Evolutionary conservation across 768 basidiomycete species (phyloP).

Genomic region (Amanita phalloides): DNA sequence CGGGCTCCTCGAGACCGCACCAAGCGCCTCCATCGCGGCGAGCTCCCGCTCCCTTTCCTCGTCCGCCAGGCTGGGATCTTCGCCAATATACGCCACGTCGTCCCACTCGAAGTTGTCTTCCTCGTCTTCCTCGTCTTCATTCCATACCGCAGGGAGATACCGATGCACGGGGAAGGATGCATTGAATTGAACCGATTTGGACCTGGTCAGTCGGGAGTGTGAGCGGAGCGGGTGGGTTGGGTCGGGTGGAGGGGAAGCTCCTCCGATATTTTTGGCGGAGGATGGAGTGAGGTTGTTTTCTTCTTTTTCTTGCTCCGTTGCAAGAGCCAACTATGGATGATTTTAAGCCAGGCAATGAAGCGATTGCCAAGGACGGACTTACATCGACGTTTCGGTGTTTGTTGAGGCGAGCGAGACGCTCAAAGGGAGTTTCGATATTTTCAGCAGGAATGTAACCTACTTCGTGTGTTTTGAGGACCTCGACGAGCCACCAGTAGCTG

Average conservation of each 20-base stretch:
- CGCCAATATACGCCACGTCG: conserved; percentile 57
- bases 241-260: conserved; percentile 40
- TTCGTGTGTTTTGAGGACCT: conserved; percentile 96
- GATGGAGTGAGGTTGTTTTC: conserved; percentile 46
- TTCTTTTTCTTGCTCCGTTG: conserved; percentile 62
- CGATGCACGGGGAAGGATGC: conserved; percentile 55
- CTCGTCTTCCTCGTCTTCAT: conserved; percentile 64
- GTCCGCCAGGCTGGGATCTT: conserved; percentile 53
- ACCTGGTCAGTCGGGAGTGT: conserved; percentile 16
- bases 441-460: conserved; percentile 99
- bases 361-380: background rate
- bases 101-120: conserved; percentile 59
- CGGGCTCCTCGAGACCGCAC: background rate
- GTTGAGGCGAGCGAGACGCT: conserved; percentile 89
- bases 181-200: conserved; percentile 62
- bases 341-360: background rate
- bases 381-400: conserved; percentile 97
- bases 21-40: conserved; percentile 12
- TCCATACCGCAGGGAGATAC: conserved; percentile 78
- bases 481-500: conserved; percentile 91
- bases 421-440: conserved; percentile 98
- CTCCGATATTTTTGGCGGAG: conserved; percentile 33
- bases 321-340: conserved; percentile 50
- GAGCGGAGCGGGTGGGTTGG: conserved; percentile 8
- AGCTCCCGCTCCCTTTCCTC: conserved; percentile 28